Evolutionary conservation across 1,284 basidiomycete genomes (phyloP), one percentile per base, ranked within the genome.

Genomic region (Rhizoctonia solani): DNA sequence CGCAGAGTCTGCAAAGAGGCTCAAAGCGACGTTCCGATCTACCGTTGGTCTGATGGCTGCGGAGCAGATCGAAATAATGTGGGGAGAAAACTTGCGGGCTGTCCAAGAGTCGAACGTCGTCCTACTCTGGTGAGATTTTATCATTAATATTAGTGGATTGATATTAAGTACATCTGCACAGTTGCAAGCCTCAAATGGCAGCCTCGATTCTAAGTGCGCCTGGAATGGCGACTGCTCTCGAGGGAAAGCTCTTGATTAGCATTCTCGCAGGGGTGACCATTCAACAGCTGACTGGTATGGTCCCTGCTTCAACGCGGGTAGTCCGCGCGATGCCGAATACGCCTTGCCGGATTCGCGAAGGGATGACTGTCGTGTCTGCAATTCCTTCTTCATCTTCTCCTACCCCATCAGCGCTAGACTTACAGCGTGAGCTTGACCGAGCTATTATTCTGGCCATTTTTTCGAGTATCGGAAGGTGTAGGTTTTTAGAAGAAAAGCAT

Each of bases 321-420:
- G 88, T 98, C 55, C 87, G 97, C 61, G 93, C 95, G 2, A 99
- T 99, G 97, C 96, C 97, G 70, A 99, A 99, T 76, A 99, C 97
- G 0, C 95, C 97, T 6, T 94, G 93, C 81, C 93, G 94, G 94
- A 97, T 98, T 74, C 88, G 95, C 42, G 95, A 98, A 80, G 95
- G 95, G 67, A 97, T 98, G 95, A 96, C 95, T 0, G 88, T 96
- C 50, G 85, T 97, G 65, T 92, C 90, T 49, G 85, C 83, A 6
- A 81, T 93, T 41, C 84, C 86, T 6, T 76, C 82, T 3, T 42
- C 14, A 37, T 77, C 13, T 71, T 76, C 19, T 71, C 74, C 50
- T 34, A 61, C 23, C 37, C 63, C 81, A 81, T 42, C 69, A 61
- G 72, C 46, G 16, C 50, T 42, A 14, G 61, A 66, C 19, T 70